Conservation (phyloP, 2,329 filamentous ascomycete species). For the Aspergillus puulaauensis region DNA sequence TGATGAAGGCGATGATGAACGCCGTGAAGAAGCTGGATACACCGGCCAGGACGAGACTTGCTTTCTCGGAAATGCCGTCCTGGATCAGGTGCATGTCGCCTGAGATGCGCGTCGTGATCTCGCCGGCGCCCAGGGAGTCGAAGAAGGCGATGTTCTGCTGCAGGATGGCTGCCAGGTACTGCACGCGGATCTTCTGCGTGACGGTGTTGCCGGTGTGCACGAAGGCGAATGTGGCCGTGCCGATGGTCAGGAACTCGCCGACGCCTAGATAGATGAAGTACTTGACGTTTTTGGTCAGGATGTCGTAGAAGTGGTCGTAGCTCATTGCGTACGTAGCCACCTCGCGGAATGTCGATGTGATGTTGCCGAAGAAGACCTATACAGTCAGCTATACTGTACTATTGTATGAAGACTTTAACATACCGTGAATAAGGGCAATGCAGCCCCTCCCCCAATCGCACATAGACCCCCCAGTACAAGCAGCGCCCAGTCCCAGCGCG, state of each 20-base stretch:
- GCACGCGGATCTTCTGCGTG: conserved; percentile 70
- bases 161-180: conserved; percentile 78
- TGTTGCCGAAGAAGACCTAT: conserved; percentile 66
- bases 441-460: conserved; percentile 69
- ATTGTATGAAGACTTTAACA: too few relatives aligned
- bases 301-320: conserved; percentile 56
- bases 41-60: conserved; percentile 72
- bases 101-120: conserved; percentile 88
- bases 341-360: conserved; percentile 68
- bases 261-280: conserved; percentile 83
- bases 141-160: conserved; percentile 87
- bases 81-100: conserved; percentile 88
- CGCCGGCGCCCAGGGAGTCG: conserved; percentile 84
- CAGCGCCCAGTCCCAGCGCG: conserved; percentile 61
- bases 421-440: conserved; percentile 73
- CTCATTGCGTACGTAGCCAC: conserved; percentile 54
- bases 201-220: conserved; percentile 82
- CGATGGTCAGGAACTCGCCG: conserved; percentile 71
- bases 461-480: conserved; percentile 58
- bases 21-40: conserved; percentile 79
- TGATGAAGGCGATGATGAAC: conserved; percentile 83
- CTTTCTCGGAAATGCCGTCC: conserved; percentile 87
- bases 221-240: conserved; percentile 78
- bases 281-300: conserved; percentile 63
- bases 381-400: background rate